Base-by-base conservation (phyloP, 2,329 filamentous ascomycete genomes). In the Aspergillus japonicus region DNA sequence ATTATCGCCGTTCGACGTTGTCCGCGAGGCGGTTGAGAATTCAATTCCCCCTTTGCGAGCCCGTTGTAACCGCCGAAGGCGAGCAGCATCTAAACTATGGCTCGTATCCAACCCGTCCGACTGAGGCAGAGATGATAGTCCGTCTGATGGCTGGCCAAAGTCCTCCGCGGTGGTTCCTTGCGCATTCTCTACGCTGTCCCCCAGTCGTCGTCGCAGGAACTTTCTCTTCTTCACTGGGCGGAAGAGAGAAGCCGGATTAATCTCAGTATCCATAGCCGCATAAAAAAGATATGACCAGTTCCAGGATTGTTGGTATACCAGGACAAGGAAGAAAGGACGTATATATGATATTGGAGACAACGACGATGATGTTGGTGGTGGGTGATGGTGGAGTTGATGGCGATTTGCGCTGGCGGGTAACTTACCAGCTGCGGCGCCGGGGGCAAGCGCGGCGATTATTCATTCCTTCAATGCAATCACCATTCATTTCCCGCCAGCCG, bases 201-300 rank as follows among this genome's bases (percentile, higher is more conserved):
- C 67, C 35, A 62, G 56, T 14, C 81, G 77, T 64, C 78, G 80
- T 57, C 81, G 80, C 62, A 80, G 73, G 56, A 82, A 78, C 66
- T 82, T 84, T 61, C 81, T 75, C 57, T 78, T 77, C 71, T 84
- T 85, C 7, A 75, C 75, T 16, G 81, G 75, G 33, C 81, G 75
- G 64, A 83, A 83, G 12, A 80, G 62, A 6, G 72, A 61, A 0
- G 60, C 39, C 44, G 61, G 33, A 19, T 65, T 60, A 7, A 60
- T 42, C 21, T 75, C 67, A 2, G 69, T 61, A 48, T 75, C 68
- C 74, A 77, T 77, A 3, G 5, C 65, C 31, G 23, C 39, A 35
- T 31, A 39, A 33, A 19, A n/a, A 23, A 16, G 33, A 24, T 19
- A 44, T n/a, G 6, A 19, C 5, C 16, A 7, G 16, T 44, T 16